Evolutionary conservation across 2,329 filamentous ascomycete species (phyloP).

Genomic region (Penicillium sp.): DNA sequence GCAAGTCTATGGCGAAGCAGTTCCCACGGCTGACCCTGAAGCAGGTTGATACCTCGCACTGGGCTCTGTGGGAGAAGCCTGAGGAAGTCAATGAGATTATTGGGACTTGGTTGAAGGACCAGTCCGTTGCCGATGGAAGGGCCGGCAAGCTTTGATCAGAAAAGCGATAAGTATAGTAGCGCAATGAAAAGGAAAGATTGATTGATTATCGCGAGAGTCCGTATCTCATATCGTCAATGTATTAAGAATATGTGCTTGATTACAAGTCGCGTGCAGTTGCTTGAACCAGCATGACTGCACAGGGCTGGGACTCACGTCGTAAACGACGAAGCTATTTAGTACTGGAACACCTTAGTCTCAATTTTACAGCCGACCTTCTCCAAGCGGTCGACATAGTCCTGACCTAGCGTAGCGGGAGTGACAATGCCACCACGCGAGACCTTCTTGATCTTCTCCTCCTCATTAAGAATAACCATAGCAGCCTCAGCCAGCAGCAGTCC

Average conservation of each 20-base stretch:
- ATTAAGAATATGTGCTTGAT: neutral
- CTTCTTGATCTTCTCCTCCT: slow-evolving; percentile 43
- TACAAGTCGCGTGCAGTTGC: neutral
- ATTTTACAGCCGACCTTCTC: slow-evolving; percentile 44
- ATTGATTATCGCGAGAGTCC: slow-evolving; percentile 1
- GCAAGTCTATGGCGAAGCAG: slow-evolving; percentile 65
- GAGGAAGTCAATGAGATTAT: slow-evolving; percentile 69
- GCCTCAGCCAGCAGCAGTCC: slow-evolving; percentile 46
- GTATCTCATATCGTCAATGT: neutral
- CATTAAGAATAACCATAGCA: slow-evolving; percentile 44
- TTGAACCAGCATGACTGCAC: neutral
- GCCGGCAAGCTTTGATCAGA: slow-evolving; percentile 42
- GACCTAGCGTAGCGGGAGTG: slow-evolving; percentile 49
- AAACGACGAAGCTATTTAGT: slow-evolving; percentile 16
- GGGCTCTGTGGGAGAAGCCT: slow-evolving; percentile 74
- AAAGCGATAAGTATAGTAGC: neutral
- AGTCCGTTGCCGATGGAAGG: slow-evolving; percentile 49
- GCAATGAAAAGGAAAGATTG: neutral
- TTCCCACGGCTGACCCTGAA: slow-evolving; percentile 64
- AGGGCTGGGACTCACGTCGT: neutral
- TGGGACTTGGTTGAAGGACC: slow-evolving; percentile 62
- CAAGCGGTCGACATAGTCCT: slow-evolving; percentile 47
- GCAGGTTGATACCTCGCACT: slow-evolving; percentile 72
- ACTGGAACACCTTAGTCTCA: slow-evolving; percentile 38
- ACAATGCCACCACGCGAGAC: slow-evolving; percentile 47